Evolutionary conservation across 2,329 filamentous ascomycete genomes (phyloP), one percentile per base, ranked within the genome.

Genomic region (Cyclaneusma minus): DNA sequence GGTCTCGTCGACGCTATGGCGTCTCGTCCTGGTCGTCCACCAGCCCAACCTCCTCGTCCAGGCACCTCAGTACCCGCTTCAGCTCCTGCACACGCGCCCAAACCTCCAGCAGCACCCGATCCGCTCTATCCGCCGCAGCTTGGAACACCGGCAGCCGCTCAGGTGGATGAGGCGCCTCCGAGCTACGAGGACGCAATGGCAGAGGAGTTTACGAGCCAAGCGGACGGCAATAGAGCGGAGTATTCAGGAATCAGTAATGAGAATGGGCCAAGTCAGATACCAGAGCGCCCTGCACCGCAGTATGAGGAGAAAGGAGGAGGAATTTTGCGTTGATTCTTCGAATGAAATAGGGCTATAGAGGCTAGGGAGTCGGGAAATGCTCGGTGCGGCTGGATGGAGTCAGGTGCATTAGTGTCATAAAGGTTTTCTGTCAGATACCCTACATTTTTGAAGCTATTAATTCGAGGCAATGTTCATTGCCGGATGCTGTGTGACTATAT

Each of bases 121-220:
- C 58, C 67, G 3, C 45, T 68, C 6, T 72, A 71, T 33, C 68
- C 68, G 10, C 66, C 68, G 4, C 68, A 71, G 40, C 50, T 72
- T 21, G 60, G 62, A 18, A 47, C 51, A 6, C 40, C 46, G 7
- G 55, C 50, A 3, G 59, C 48, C 2, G 50, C 56, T 11, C 44
- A 48, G 1, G 60, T 67, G 36, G 75, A 82, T 16, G 83, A 89
- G 29, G 81, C 83, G n/a, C 85, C 87, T 11, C 85, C 85, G 6
- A 93, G 82, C 43, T 95, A 95, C 45, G 84, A 93, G 51, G 85
- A 94, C 51, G 84, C 83, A 8, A 75, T 94, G 53, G 84, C 83
- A 5, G 75, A 81, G 39, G 85, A 94, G 50, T 58, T 95, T 32
- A 94, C 85, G 0, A 75, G 82, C 48, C 85, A 95, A 58, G 95